These are phyloP conservation scores for Choiromyces venosus DNA, from an alignment of 495 filamentous ascomycete genomes.

Conservation along the genomic window DNA sequence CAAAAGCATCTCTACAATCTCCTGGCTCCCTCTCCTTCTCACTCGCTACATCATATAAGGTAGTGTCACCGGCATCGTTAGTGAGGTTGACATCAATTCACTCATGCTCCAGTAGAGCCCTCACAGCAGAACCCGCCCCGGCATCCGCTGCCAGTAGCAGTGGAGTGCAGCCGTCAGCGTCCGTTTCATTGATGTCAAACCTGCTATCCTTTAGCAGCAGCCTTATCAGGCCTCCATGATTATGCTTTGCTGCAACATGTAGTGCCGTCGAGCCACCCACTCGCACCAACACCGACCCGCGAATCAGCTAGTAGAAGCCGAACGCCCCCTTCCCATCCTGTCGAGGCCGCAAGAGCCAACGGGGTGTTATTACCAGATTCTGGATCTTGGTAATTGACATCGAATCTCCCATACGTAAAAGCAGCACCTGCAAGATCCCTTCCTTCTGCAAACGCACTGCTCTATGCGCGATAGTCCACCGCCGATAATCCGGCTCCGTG, in stretches of 20 bases:
- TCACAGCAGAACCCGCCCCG: neutral
- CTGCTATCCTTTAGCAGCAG: constrained; percentile 3
- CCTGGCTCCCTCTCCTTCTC: neutral
- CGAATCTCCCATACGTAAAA: neutral
- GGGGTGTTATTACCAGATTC: constrained; percentile 7
- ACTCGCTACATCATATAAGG: neutral
- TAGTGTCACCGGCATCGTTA: neutral
- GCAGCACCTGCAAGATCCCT: constrained; percentile 12
- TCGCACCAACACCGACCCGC: neutral
- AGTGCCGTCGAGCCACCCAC: constrained; percentile 17
- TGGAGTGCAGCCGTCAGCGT: constrained; percentile 14
- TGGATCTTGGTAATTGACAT: neutral
- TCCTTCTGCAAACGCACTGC: constrained; percentile 7
- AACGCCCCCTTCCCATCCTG: constrained; percentile 13
- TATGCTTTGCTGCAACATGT: constrained; percentile 14
- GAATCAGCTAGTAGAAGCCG: constrained; percentile 13
- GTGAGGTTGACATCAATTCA: neutral
- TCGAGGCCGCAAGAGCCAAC: constrained; percentile 12
- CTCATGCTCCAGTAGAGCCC: neutral
- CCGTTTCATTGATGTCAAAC: constrained; percentile 18
- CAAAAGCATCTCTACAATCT: neutral
- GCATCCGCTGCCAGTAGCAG: constrained; percentile 19
- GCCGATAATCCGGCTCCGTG: no score
- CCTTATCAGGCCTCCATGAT: neutral
- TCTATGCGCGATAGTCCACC: constrained; percentile 11